Evolutionary conservation across 2,329 filamentous ascomycete genomes (phyloP), one percentile per base, ranked within the genome.

Genomic region (Sclerotinia subarctica): DNA sequence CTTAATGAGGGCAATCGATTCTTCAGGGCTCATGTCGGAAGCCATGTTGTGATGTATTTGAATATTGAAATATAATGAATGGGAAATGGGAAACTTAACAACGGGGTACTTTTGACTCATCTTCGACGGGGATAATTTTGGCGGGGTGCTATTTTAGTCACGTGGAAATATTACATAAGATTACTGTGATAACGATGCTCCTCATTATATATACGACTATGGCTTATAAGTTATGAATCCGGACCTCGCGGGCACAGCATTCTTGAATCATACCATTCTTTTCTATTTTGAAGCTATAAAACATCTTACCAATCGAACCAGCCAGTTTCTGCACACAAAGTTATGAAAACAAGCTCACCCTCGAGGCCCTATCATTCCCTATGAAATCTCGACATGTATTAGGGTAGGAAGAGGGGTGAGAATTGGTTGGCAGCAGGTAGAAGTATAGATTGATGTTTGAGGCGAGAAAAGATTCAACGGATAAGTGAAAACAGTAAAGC

Each of bases 1-100:
- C 70, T 85, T 87, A 81, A 96, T 96, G 76, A 96, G 85, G 67
- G 84, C 84, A 74, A 94, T 83, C 78, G 89, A 89, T 79, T 92
- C 87, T 70, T 85, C 80, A 71, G 80, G 76, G 70, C 79, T 82
- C 68, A 77, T 56, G 63, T 66, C 65, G 11, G 73, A 68, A 19
- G 74, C 69, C 72, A 75, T 75, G 47, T 63, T 72, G 57, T 62
- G 57, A 24, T 68, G 63, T 64, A 63, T 32, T 67, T 66, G 52
- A 49, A 49, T 58, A 51, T 46, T 62, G 66, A 17, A 46, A 44
- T 21, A 26, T 13, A 51, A 53, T 38, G 42, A 26, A 26, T 35
- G 32, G 17, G 26, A 17, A 26, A 26, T 35, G 32, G 17, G 26
- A 17, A 26, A 44, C 17, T 60, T 21, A 51, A 60, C 32, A 29